Base-by-base conservation (phyloP, 2,329 filamentous ascomycete species). In the Talaromyces rugulosus region DNA sequence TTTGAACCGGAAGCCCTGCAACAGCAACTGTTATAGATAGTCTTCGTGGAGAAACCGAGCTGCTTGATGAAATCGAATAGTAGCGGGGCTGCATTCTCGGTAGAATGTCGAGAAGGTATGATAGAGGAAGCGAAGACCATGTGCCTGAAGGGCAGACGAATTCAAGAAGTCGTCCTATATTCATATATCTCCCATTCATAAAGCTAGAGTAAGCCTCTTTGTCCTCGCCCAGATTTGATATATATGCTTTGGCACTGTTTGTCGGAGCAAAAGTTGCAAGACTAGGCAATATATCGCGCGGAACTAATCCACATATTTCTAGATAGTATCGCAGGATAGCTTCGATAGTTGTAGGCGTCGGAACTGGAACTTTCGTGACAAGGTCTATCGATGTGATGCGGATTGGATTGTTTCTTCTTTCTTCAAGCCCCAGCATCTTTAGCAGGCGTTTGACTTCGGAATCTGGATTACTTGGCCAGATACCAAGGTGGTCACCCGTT, bases 381-480 rank as follows among this genome's bases (percentile, higher is more conserved):
- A 3, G 11, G 27, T 57, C 55, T 16, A 30, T 14, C 1, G 40
- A 4, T 27, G 7, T 16, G 23, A 50, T 31, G 14, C 3, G n/a
- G 30, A 50, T 58, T 47, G 40, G 40, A 33, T 16, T 27, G 14
- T 50, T 11, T 30, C 36, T 12, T 34, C 31, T 58, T 18, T n/a
- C 7, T 4, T 30, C 55, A 28, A 58, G 56, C 14, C 56, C 56
- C 8, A 58, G 12, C 8, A 58, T 5, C 2, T 12, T 16, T 5
- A 58, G 2, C 5, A 58, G 31, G 2, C 27, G 56, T 68, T 96
- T 89, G 34, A 96, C 91, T 75, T 96, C 92, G 66, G 85, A 87
- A 58, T 92, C 92, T 58, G 93, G 82, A 74, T 96, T 97, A 42
- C 90, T 93, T 40, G 93, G 92, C 92, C 93, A 96, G 69, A 96